These are phyloP conservation scores for Neonectria coccinea DNA, from an alignment of 2,329 filamentous ascomycete genomes.

Conservation along the genomic window DNA sequence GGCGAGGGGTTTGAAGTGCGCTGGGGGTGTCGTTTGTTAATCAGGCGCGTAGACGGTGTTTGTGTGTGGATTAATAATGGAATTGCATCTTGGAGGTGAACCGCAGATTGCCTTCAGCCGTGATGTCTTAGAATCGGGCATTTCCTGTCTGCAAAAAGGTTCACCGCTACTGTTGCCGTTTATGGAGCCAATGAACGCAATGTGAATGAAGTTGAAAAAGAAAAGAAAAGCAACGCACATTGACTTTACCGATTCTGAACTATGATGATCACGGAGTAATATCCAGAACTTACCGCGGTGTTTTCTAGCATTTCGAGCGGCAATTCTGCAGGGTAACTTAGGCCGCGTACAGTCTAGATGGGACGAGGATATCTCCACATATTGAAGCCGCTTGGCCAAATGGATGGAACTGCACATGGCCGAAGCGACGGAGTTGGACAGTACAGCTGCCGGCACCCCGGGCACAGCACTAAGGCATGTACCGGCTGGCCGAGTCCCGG, in stretches of 20 bases:
- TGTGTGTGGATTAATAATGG: background rate
- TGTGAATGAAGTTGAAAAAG: no score
- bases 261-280: background rate
- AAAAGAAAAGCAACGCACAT: background rate
- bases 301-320: background rate
- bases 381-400: conserved; percentile 25
- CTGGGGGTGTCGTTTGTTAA: background rate
- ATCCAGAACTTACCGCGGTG: background rate
- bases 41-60: background rate
- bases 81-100: background rate
- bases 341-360: conserved; percentile 2
- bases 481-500: background rate
- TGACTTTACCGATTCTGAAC: background rate
- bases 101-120: background rate
- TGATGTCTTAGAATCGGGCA: background rate
- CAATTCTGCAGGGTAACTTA: conserved; percentile 20
- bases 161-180: background rate
- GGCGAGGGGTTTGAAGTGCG: background rate
- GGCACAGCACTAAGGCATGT: no score
- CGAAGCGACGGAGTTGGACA: background rate
- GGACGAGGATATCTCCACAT: conserved; percentile 16
- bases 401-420: conserved; percentile 23
- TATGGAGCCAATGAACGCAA: background rate
- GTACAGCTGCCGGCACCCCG: no score
- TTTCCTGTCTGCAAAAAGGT: background rate